Conservation (phyloP, 768 basidiomycete species). For the Suillus lakei region DNA sequence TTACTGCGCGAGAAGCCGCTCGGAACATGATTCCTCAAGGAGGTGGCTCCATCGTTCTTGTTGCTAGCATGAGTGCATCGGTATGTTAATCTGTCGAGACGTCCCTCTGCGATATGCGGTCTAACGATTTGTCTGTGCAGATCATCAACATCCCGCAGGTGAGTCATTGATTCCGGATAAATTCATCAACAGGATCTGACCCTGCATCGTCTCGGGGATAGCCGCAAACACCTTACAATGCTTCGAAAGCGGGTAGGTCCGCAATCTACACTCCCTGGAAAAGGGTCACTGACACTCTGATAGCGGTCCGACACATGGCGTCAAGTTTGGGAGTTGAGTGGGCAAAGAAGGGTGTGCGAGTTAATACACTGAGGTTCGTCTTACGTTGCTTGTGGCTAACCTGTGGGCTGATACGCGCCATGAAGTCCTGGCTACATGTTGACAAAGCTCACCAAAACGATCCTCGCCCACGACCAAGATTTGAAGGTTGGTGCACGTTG, state of each 20-base stretch:
- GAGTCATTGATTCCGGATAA: slow-evolving; percentile 6
- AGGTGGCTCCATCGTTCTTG: slow-evolving; percentile 81
- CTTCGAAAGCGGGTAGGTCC: slow-evolving; percentile 82
- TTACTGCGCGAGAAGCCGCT: slow-evolving; percentile 95
- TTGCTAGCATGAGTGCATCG: slow-evolving; percentile 91
- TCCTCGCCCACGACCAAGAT: slow-evolving; percentile 74
- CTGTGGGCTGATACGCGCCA: slow-evolving; percentile 12
- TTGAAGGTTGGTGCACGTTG: slow-evolving; percentile 61
- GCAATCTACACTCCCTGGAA: background rate
- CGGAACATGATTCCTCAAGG: slow-evolving; percentile 86
- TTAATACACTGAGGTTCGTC: slow-evolving; percentile 75
- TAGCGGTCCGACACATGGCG: slow-evolving; percentile 94
- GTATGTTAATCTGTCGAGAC: slow-evolving; percentile 47
- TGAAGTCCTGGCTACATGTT: slow-evolving; percentile 92
- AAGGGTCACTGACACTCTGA: slow-evolving; percentile 15
- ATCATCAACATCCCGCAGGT: slow-evolving; percentile 91
- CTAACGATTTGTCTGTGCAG: slow-evolving; percentile 42
- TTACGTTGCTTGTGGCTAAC: background rate
- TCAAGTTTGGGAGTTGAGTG: slow-evolving; percentile 93
- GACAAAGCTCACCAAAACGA: slow-evolving; percentile 85
- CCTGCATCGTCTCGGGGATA: slow-evolving; percentile 31
- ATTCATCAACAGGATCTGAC: background rate
- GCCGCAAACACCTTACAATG: slow-evolving; percentile 95
- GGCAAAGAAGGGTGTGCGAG: slow-evolving; percentile 88
- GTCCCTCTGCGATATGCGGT: slow-evolving; percentile 9